A percentile compares a stretch with the other conserved stretches of the same genome.
These are phyloP conservation scores for Calonectria naviculata DNA, from an alignment of 2,329 filamentous ascomycete genomes.

Conservation along the genomic window DNA sequence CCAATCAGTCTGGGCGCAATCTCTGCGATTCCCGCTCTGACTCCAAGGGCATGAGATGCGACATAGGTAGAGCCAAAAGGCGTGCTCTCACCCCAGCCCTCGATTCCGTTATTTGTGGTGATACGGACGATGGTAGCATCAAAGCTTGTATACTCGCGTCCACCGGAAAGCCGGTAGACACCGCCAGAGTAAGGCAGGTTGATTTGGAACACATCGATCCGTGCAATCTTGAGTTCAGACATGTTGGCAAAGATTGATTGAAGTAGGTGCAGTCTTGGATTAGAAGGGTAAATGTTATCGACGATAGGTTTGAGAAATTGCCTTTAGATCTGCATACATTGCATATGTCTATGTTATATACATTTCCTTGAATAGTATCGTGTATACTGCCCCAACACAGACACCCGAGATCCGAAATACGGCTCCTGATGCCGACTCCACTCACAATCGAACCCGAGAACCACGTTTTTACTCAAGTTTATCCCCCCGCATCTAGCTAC, in stretches of 20 bases:
- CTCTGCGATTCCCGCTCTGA: conserved; percentile 30
- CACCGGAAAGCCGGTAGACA: conserved; percentile 27
- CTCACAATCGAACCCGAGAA: neutral
- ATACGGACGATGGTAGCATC: conserved; percentile 33
- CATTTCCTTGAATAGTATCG: too few species aligned
- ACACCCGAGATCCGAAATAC: neutral
- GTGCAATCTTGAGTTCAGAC: conserved; percentile 29
- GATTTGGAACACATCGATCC: conserved; percentile 32
- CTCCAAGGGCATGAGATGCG: conserved; percentile 29
- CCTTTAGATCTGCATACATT: neutral
- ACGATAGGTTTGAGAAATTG: too few species aligned
- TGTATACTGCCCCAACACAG: too few species aligned
- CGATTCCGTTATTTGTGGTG: conserved; percentile 31
- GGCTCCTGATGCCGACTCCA: neutral
- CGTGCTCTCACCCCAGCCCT: conserved; percentile 34
- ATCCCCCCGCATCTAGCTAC: neutral
- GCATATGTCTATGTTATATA: neutral
- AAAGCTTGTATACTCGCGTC: conserved; percentile 28
- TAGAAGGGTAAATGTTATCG: neutral
- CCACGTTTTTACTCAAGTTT: neutral
- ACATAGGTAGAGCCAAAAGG: conserved; percentile 33
- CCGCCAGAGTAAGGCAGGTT: conserved; percentile 28
- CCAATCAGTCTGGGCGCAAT: conserved; percentile 27
- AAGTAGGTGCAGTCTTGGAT: neutral
- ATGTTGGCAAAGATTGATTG: conserved; percentile 27